phyloP scores from a whole-genome alignment of 2,329 filamentous ascomycete genomes.

The Aspergillus eucalypticola region DNA sequence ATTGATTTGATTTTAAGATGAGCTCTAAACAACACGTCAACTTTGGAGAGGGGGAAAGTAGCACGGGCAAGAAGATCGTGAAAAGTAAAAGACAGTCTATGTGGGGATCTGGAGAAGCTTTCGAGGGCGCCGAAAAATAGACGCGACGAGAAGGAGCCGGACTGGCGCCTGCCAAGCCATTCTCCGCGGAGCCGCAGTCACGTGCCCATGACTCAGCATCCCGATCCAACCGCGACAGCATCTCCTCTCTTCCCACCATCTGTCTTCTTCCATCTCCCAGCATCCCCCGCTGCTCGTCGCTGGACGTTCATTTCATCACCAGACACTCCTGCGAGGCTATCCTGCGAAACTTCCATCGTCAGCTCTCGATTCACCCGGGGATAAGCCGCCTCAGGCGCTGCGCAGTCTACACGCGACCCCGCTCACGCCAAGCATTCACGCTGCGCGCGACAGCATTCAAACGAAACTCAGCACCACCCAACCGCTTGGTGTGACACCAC shows the following conservation, averaged over 20 bases:
- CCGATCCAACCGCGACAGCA: conserved; percentile 8
- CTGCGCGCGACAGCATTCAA: conserved; percentile 29
- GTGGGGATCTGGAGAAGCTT: conserved; percentile 28
- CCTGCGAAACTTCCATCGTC: background rate
- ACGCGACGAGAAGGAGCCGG: conserved; percentile 21
- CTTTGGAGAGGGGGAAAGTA: background rate
- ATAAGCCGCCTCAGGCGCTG: conserved; percentile 1
- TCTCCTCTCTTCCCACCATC: conserved; percentile 13
- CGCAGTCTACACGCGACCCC: conserved; percentile 30
- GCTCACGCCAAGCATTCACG: conserved; percentile 29
- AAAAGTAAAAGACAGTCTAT: conserved; percentile 12
- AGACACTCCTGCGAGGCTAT: background rate
- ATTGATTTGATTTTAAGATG: background rate
- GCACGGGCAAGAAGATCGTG: conserved; percentile 6
- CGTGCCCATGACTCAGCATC: conserved; percentile 21
- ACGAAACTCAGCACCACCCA: conserved; percentile 17
- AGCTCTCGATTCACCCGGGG: background rate
- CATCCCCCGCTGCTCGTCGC: conserved; percentile 1
- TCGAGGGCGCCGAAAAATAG: conserved; percentile 17
- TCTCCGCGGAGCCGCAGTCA: conserved; percentile 24
- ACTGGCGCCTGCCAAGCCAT: conserved; percentile 25
- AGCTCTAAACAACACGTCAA: background rate
- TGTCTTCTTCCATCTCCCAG: conserved; percentile 6
- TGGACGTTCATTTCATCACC: background rate
- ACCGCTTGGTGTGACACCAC: conserved; percentile 17